Conservation (phyloP, 1,284 basidiomycete genomes). For the Sparassis latifolia region DNA sequence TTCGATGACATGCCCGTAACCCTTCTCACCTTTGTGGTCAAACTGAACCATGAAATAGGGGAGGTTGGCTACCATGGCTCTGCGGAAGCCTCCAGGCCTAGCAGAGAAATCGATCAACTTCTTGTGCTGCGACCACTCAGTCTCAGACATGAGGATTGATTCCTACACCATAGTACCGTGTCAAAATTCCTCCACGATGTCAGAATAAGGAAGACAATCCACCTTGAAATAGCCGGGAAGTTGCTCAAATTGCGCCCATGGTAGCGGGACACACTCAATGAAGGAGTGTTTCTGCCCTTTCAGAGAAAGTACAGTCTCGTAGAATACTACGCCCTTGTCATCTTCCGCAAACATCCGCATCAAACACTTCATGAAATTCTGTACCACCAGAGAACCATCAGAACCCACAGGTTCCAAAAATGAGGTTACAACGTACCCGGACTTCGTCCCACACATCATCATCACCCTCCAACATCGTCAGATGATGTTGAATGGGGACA, state of each 20-base stretch:
- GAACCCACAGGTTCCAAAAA: not conserved
- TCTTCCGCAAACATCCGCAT: conserved; percentile 91
- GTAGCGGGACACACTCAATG: conserved; percentile 90
- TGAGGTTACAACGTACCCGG: conserved; percentile 46
- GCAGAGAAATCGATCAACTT: conserved; percentile 92
- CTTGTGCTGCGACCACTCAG: conserved; percentile 96
- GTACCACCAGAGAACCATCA: not conserved
- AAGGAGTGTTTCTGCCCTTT: conserved; percentile 86
- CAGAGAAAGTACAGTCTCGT: conserved; percentile 84
- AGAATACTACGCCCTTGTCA: conserved; percentile 89
- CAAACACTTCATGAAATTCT: conserved; percentile 99
- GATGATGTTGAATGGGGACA: conserved; percentile 91
- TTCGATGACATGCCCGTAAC: conserved; percentile 96
- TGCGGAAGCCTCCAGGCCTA: conserved; percentile 84
- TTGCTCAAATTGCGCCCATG: conserved; percentile 78
- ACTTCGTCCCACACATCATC: conserved; percentile 99
- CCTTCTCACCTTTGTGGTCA: conserved; percentile 95
- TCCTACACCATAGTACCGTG: conserved; percentile 44
- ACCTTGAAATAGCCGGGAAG: conserved; percentile 93
- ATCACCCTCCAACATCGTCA: conserved; percentile 89
- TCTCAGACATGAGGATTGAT: conserved; percentile 86
- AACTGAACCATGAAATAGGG: conserved; percentile 99
- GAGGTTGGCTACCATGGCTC: conserved; percentile 91
- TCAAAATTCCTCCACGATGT: not conserved
- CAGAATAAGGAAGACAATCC: not conserved